A percentile compares a stretch with the other conserved stretches of the same genome.
Evolutionary conservation across 2,329 filamentous ascomycete species (phyloP).

Genomic region (Lecanosticta acicola): DNA sequence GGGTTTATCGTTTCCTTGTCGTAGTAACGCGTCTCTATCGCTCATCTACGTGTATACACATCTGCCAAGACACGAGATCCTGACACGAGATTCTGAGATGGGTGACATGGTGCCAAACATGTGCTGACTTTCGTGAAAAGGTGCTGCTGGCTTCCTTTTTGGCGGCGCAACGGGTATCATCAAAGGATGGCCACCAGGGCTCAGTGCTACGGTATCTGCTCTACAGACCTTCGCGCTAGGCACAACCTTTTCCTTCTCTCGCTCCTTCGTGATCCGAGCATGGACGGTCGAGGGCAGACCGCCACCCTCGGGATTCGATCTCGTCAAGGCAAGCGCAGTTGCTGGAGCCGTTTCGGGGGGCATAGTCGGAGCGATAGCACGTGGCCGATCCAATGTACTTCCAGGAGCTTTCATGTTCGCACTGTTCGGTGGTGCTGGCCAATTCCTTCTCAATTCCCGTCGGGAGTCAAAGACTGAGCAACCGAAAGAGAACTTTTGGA

Average conservation of each 20-base stretch:
- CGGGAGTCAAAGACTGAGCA: constrained; percentile 30
- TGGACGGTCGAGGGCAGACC: constrained; percentile 20
- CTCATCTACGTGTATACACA: no score
- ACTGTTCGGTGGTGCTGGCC: constrained; percentile 53
- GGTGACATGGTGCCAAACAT: no score
- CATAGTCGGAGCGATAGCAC: constrained; percentile 50
- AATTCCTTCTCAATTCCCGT: constrained; percentile 51
- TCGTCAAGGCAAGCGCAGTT: constrained; percentile 60
- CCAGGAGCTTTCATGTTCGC: constrained; percentile 57
- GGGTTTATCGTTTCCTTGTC: no score
- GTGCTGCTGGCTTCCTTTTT: constrained; percentile 60
- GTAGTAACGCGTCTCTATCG: no score
- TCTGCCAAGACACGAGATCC: neutral
- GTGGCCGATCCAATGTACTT: constrained; percentile 51
- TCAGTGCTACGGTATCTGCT: constrained; percentile 68
- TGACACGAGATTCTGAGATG: no score
- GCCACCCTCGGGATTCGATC: constrained; percentile 42
- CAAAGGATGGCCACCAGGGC: constrained; percentile 57
- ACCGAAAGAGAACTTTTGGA: constrained; percentile 39
- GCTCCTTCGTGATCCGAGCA: constrained; percentile 36
- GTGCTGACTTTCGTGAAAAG: constrained; percentile 29
- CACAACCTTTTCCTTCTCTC: constrained; percentile 65
- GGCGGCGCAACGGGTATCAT: constrained; percentile 47
- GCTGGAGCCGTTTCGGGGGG: constrained; percentile 63
- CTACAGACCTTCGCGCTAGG: constrained; percentile 78